Evolutionary conservation across 139 green algal species (phyloP), one percentile per base, ranked within the genome.

Genomic region (Chlorella ohadii): DNA sequence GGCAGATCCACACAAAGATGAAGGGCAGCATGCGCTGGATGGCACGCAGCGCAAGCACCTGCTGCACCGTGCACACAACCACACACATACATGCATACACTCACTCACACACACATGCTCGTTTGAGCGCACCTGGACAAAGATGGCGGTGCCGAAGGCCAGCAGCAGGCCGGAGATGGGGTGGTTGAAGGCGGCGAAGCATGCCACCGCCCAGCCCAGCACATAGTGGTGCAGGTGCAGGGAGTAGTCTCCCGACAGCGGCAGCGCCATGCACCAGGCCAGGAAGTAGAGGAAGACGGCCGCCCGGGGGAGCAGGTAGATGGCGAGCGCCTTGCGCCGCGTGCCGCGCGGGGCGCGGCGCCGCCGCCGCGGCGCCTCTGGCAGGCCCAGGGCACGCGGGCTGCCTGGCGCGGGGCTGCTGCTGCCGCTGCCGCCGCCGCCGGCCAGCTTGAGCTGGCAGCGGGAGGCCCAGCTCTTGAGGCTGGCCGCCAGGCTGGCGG

Each of bases 61-160:
- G n/a, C n/a, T n/a, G n/a, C n/a, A n/a, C n/a, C n/a, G n/a, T n/a
- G n/a, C n/a, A n/a, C n/a, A n/a, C n/a, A n/a, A n/a, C n/a, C n/a
- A n/a, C n/a, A n/a, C n/a, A n/a, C n/a, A n/a, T n/a, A n/a, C n/a
- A n/a, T n/a, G n/a, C n/a, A n/a, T n/a, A n/a, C n/a, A n/a, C n/a
- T n/a, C n/a, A n/a, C n/a, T n/a, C n/a, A n/a, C n/a, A n/a, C n/a
- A n/a, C n/a, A n/a, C n/a, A n/a, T n/a, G n/a, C n/a, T n/a, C n/a
- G n/a, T n/a, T n/a, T n/a, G n/a, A n/a, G n/a, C 74, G 4, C 76
- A 82, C 76, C 76, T 82, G 76, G 51, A 82, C 76, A 16, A 82
- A 72, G 17, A 82, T 39, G 34, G 76, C 76, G 0, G 76, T 56
- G 13, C 51, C 76, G 11, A 72, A 4, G 0, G 57, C 76, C 76